phyloP scores from a whole-genome alignment of 257 asterid species.

The Scutellaria minor region DNA sequence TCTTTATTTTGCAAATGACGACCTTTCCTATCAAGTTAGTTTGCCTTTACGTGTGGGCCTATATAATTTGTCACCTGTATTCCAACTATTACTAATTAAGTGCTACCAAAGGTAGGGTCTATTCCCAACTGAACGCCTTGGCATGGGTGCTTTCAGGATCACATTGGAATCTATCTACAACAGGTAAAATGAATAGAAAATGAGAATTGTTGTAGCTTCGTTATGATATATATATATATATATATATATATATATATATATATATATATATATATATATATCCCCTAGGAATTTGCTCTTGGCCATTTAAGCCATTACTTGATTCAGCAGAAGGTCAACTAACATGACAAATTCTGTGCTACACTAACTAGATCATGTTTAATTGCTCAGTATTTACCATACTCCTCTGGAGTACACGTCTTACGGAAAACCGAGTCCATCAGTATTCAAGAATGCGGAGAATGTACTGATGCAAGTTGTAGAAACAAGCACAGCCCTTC shows the following conservation, averaged over 20 bases:
- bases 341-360: background rate
- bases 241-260: no score
- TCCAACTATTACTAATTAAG: conserved; percentile 40
- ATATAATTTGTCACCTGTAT: background rate
- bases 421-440: conserved; percentile 88
- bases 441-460: conserved; percentile 77
- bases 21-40: conserved; percentile 88
- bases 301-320: no score
- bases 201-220: background rate
- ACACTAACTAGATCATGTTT: conserved; percentile 33
- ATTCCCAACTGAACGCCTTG: conserved; percentile 93
- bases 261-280: no score
- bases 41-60: conserved; percentile 11
- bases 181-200: conserved; percentile 49
- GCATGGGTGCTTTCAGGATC: conserved; percentile 98
- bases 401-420: conserved; percentile 68
- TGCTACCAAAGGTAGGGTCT: conserved; percentile 60
- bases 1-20: conserved; percentile 85
- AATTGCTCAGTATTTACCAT: conserved; percentile 60
- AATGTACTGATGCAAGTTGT: conserved; percentile 57
- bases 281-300: no score
- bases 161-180: conserved; percentile 88
- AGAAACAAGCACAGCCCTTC: conserved; percentile 39
- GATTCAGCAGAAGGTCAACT: no score
- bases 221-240: no score